A percentile compares a stretch with the other conserved stretches of the same genome.
Evolutionary conservation across 192 early-diverging fungal genomes (phyloP).

Genomic region (Gaertneriomyces sp.): DNA sequence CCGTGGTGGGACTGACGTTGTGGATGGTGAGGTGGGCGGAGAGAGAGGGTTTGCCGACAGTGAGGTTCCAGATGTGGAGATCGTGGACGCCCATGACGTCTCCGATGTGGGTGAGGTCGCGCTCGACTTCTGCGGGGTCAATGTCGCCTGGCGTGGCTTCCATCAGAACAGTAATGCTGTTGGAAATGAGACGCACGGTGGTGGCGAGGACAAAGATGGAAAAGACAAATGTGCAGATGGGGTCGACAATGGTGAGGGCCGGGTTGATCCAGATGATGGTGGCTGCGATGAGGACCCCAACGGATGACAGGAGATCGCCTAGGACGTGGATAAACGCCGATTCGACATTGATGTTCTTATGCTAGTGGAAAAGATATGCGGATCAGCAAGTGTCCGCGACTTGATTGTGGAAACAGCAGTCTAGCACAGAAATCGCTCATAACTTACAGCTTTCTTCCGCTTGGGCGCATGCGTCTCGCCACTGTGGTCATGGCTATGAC

Average conservation of each 20-base stretch:
- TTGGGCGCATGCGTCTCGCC: constrained; percentile 5
- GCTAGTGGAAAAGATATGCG: not conserved
- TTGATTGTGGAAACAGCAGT: not conserved
- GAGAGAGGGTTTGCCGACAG: constrained; percentile 46
- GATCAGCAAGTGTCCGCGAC: not conserved
- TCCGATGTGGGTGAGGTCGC: constrained; percentile 43
- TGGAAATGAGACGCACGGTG: constrained; percentile 61
- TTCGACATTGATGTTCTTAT: constrained; percentile 52
- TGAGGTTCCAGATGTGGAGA: constrained; percentile 63
- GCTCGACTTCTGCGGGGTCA: constrained; percentile 41
- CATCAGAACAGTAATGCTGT: constrained; percentile 69
- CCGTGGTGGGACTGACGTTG: constrained; percentile 11
- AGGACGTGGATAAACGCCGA: constrained; percentile 77
- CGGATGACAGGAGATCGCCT: constrained; percentile 73
- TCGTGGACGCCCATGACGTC: constrained; percentile 56
- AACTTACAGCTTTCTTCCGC: not conserved
- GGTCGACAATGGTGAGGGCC: constrained; percentile 62
- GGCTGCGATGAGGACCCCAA: constrained; percentile 77
- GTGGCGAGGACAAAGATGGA: constrained; percentile 70
- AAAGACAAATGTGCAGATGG: constrained; percentile 79
- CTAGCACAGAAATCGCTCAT: not conserved
- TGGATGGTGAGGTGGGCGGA: constrained; percentile 34
- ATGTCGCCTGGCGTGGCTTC: constrained; percentile 57
- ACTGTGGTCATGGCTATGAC: not conserved
- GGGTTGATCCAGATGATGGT: constrained; percentile 62